Base-by-base conservation (phyloP, 1,284 basidiomycete genomes). In the Vanrija humicola region DNA sequence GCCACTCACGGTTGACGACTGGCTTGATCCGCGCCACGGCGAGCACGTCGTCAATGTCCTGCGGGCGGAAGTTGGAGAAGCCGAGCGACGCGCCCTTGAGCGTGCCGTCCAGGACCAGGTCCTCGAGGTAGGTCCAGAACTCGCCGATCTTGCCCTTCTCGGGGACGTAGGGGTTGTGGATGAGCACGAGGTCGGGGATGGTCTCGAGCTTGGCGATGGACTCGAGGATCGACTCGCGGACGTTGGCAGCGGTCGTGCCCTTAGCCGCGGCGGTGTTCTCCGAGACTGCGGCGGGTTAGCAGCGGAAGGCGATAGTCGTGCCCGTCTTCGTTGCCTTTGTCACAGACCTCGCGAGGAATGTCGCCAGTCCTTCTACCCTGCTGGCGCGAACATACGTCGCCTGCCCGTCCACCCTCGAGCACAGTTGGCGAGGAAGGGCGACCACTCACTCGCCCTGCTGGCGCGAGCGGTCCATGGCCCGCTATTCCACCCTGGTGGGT, bases 11-110 rank as follows among this genome's bases (percentile, higher is more conserved):
- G 70, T 92, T 90, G 5, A 86, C 82, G 8, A 83, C 83, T 0
- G 89, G 89, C n/a, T 81, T 69, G 49, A 88, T 75, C 23, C 77
- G 82, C 3, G 83, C 86, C 2, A 67, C 64, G 28, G 55, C 52
- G 12, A 74, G 43, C 4, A 74, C 61, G n/a, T 58, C 65, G 43
- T 76, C 57, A 29, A 75, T 46, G 51, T 76, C 73, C 55, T 68
- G 60, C 1, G 72, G 61, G 16, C 72, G 64, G 54, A 71, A 77
- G 63, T 76, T 75, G 50, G 61, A 64, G 8, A 77, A 68, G 19
- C 74, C 76, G 48, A 77, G 63, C 12, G 61, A 64, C 51, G 66
- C 80, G n/a, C 86, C 66, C 49, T 65, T 86, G 64, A 90, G 86
- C 6, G 78, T 78, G n/a, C 84, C 85, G 45, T 73, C 70, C 15